These are phyloP conservation scores for Sicyos baderoa DNA, from an alignment of 306 rosid species.

Conservation along the genomic window DNA sequence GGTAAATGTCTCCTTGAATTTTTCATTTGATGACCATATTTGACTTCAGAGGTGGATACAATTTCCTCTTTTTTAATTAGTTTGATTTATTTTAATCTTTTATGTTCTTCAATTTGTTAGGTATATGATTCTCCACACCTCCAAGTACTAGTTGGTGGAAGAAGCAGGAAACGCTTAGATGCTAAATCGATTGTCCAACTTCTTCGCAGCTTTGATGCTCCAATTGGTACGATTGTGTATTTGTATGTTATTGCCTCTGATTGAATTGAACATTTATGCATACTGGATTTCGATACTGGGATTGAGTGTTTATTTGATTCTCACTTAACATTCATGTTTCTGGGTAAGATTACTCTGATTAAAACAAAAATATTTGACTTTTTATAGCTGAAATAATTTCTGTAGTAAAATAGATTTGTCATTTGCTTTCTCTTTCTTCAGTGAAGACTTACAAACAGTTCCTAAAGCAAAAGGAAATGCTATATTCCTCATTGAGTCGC, in stretches of 20 bases:
- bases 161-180: slow-evolving; percentile 65
- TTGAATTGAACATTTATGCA: neutral
- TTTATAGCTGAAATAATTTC: neutral
- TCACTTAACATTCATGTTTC: neutral
- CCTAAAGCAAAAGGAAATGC: neutral
- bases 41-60: neutral
- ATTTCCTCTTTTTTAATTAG: neutral
- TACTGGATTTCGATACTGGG: neutral
- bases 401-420: neutral
- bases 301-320: neutral
- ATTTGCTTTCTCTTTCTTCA: slow-evolving; percentile 1
- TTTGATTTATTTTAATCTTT: neutral
- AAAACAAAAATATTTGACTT: neutral
- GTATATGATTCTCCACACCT: slow-evolving; percentile 72
- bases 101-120: slow-evolving; percentile 30
- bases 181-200: slow-evolving; percentile 68
- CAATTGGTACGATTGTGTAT: slow-evolving; percentile 40
- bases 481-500: neutral
- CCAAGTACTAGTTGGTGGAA: slow-evolving; percentile 55
- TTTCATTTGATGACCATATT: neutral
- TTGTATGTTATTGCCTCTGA: slow-evolving; percentile 5
- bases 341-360: neutral
- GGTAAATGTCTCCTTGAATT: neutral
- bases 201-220: slow-evolving; percentile 63
- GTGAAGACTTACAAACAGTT: neutral